Conservation (phyloP, 441 rosid genomes). For the Bruguiera hainesii region DNA sequence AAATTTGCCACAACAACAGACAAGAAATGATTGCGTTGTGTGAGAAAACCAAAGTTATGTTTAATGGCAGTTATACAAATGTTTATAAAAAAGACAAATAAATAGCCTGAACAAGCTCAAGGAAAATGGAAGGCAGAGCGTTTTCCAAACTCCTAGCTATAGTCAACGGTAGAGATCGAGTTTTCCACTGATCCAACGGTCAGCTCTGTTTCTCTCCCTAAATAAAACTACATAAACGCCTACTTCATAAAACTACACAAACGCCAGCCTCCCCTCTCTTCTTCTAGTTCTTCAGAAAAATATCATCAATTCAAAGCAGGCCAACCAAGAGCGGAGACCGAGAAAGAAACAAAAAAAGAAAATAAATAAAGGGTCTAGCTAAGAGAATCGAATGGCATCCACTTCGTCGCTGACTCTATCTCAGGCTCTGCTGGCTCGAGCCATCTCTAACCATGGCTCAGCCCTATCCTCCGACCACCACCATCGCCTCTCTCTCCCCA, state of each 20-base stretch:
- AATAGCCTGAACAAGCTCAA: background rate
- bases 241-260: too few relatives aligned
- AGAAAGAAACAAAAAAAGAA: background rate
- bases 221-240: too few relatives aligned
- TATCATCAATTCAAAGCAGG: too few relatives aligned
- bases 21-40: too few relatives aligned
- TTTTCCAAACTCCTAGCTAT: conserved; percentile 24
- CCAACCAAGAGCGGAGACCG: background rate
- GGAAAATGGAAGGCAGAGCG: conserved; percentile 34
- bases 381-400: conserved; percentile 57
- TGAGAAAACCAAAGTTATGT: too few relatives aligned
- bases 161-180: conserved; percentile 45
- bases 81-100: background rate
- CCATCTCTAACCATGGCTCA: conserved; percentile 45
- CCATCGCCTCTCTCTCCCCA: conserved; percentile 43
- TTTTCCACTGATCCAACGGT: conserved; percentile 49
- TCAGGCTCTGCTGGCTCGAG: conserved; percentile 67
- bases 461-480: conserved; percentile 37
- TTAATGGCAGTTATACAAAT: too few relatives aligned
- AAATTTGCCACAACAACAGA: too few relatives aligned
- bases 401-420: conserved; percentile 73
- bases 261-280: background rate
- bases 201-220: conserved; percentile 9
- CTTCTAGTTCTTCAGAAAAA: too few relatives aligned
- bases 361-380: too few relatives aligned